Conservation (phyloP, 140 eudicot genomes). For the Anethum foeniculum region DNA sequence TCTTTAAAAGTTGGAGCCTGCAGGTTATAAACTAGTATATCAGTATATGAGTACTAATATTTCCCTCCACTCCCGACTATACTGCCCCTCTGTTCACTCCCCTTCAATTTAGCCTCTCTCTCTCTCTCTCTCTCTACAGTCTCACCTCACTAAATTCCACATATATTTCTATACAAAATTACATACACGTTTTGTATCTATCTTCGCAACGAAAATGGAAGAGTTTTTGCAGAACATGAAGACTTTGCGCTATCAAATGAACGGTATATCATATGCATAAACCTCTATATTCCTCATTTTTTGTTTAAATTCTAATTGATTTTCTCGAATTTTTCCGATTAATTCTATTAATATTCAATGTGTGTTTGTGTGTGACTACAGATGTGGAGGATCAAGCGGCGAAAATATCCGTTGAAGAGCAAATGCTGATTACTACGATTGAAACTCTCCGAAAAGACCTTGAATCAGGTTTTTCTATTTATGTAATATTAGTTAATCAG, state of each 20-base stretch:
- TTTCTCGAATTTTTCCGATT: not conserved
- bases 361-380: constrained; percentile 16
- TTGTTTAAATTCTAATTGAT: not conserved
- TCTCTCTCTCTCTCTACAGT: not conserved
- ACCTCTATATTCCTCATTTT: constrained; percentile 1
- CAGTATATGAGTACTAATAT: too few species aligned
- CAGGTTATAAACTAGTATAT: too few species aligned
- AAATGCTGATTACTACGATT: constrained; percentile 56
- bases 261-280: constrained; percentile 28
- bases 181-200: not conserved
- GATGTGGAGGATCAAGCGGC: constrained; percentile 92
- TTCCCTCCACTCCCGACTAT: not conserved
- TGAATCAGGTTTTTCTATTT: constrained; percentile 37
- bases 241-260: constrained; percentile 76
- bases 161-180: not conserved
- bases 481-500: not conserved
- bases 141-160: not conserved
- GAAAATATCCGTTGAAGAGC: constrained; percentile 64
- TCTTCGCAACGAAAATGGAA: constrained; percentile 41
- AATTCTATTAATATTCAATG: not conserved
- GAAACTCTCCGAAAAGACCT: constrained; percentile 60
- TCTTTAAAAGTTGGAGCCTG: too few species aligned
- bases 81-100: not conserved
- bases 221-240: constrained; percentile 66
- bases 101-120: not conserved